These are phyloP conservation scores for Ascochyta fabae DNA, from an alignment of 2,329 filamentous ascomycete genomes.

Conservation along the genomic window DNA sequence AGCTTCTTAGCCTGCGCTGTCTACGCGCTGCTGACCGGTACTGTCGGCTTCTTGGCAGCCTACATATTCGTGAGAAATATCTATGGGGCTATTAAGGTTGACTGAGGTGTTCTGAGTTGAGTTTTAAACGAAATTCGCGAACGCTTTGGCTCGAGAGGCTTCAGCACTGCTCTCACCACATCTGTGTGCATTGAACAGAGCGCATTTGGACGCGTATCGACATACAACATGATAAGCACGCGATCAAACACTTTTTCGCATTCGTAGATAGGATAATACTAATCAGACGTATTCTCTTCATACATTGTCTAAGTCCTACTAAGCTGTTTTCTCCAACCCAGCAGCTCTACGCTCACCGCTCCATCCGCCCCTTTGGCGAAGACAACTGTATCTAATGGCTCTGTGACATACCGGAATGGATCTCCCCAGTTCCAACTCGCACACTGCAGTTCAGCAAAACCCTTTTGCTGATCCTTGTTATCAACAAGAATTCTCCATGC, in stretches of 20 bases:
- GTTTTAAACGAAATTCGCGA: background rate
- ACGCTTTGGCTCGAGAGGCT: background rate
- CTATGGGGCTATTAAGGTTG: constrained; percentile 62
- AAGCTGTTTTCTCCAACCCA: constrained; percentile 23
- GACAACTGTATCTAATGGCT: constrained; percentile 29
- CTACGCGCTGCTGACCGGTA: constrained; percentile 81
- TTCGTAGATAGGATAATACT: constrained; percentile 1
- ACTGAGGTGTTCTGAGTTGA: constrained; percentile 4
- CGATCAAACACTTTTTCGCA: background rate
- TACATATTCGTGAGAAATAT: constrained; percentile 86
- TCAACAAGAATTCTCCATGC: constrained; percentile 29
- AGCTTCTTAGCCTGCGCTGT: constrained; percentile 81
- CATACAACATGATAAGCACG: background rate
- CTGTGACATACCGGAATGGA: constrained; percentile 23
- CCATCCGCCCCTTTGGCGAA: constrained; percentile 17
- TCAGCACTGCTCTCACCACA: background rate
- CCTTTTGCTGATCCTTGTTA: constrained; percentile 6
- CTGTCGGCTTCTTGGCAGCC: constrained; percentile 81
- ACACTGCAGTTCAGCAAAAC: constrained; percentile 31
- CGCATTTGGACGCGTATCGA: background rate
- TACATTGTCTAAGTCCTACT: constrained; percentile 1
- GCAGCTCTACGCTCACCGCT: constrained; percentile 19
- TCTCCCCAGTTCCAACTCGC: constrained; percentile 32
- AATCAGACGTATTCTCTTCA: background rate
- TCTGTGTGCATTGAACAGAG: background rate